Evolutionary conservation across 2,329 filamentous ascomycete genomes (phyloP).

Genomic region (Sarocladium strictum): DNA sequence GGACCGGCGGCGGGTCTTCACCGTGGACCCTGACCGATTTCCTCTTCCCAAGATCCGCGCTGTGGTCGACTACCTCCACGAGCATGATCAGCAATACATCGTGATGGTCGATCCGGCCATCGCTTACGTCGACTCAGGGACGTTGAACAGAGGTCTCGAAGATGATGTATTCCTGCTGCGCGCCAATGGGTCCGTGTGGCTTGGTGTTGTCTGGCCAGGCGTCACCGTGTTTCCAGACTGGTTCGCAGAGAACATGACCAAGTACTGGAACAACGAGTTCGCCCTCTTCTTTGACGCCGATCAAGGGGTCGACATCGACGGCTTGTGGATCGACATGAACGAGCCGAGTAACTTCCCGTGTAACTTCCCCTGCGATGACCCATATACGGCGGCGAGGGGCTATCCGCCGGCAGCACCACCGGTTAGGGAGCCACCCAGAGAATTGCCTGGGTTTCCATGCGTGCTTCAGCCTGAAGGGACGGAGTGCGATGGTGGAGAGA

Average conservation of each 20-base stretch:
- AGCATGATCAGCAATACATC: conserved; percentile 62
- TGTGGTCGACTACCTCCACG: conserved; percentile 60
- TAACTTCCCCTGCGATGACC: conserved; percentile 17
- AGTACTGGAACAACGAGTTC: conserved; percentile 68
- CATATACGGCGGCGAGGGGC: conserved; percentile 22
- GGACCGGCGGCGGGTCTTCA: conserved; percentile 50
- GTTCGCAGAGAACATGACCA: conserved; percentile 59
- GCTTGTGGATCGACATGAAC: conserved; percentile 71
- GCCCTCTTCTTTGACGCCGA: conserved; percentile 55
- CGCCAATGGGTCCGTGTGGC: conserved; percentile 49
- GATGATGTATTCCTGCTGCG: conserved; percentile 43
- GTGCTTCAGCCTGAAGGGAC: conserved; percentile 19
- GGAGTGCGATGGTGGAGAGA: conserved; percentile 6
- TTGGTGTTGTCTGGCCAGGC: conserved; percentile 73
- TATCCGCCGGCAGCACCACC: conserved; percentile 58
- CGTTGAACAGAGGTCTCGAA: conserved; percentile 34
- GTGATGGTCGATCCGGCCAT: conserved; percentile 73
- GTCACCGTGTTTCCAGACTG: conserved; percentile 70
- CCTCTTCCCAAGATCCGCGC: conserved; percentile 57
- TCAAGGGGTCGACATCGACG: conserved; percentile 68
- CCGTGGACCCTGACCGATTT: conserved; percentile 62
- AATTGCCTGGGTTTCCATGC: conserved; percentile 62
- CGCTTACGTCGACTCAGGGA: conserved; percentile 41
- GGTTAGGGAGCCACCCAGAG: conserved; percentile 56
- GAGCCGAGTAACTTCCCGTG: conserved; percentile 38